Base-by-base conservation (phyloP, 805 yeast genomes). In the Saccharomycopsis sp. region DNA sequence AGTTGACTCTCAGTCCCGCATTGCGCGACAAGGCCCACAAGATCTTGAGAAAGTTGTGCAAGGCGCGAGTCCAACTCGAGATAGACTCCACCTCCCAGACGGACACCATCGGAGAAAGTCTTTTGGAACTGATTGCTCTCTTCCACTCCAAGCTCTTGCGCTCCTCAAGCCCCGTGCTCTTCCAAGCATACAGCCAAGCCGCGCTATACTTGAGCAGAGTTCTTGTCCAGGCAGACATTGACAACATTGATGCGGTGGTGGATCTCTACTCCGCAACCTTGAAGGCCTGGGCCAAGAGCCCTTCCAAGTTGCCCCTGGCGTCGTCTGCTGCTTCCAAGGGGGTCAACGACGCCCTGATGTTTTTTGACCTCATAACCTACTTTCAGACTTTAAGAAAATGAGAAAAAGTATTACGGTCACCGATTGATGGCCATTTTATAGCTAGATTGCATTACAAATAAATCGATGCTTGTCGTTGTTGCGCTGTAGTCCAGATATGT, bases 21-120 rank as follows among this genome's bases (percentile, higher is more conserved):
- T 55, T 88, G 4, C 89, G 89, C 0, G 75, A 75, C 13, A 84
- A 83, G 58, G 80, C 89, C 3, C 80, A 80, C 45, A 81, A 80
- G 58, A 54, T 86, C 21, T 56, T 88, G 48, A 83, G 78, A 56
- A 73, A 66, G 48, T 56, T 84, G 12, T 70, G 77, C 48, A 80
- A 76, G 54, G 53, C 68, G 18, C 71, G 61, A 50, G 53, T 63
- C 22, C 43, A 44, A 47, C 53, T 2, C 61, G 68, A 16, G 42
- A 61, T 33, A 53, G 52, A 4, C 44, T n/a, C n/a, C n/a, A n/a
- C n/a, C n/a, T n/a, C n/a, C 23, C 36, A 45, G 2, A 36, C 49
- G 2, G 43, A 52, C 29, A 27, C 25, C 4, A 30, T 20, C 13
- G 34, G 29, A 17, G 34, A 33, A 5, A 55, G 53, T 10, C 55